Base-by-base conservation (phyloP, 2,329 filamentous ascomycete species). In the Colletotrichum viniferum region DNA sequence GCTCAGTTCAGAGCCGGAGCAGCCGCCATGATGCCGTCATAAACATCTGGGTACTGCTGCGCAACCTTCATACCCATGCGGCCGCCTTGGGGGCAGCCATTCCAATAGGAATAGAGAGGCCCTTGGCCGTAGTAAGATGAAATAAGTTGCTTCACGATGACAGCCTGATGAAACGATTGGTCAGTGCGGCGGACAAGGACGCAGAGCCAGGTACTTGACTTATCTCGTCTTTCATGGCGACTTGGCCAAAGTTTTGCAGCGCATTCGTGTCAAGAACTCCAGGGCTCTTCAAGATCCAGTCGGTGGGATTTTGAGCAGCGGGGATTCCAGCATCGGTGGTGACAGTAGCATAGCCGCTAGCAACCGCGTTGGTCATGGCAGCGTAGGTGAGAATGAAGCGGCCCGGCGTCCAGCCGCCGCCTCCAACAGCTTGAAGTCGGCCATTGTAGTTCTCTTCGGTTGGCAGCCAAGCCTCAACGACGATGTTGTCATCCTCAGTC, bases 41-140 rank as follows among this genome's bases (percentile, higher is more conserved):
- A 89, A 58, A 88, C 87, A 5, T 88, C 83, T 0, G 88, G 88
- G 74, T 85, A 88, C 32, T 83, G 78, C 76, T 89, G 85, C 5
- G 86, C 83, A 28, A 86, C 83, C 69, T 86, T 87, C 10, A 88
- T 79, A 13, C 88, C 88, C 80, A 90, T 87, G 4, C 88, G 81
- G 4, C 88, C 88, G 21, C 88, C 88, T 1, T 87, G 89, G 2
- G 86, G 88, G 77, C 88, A 90, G 30, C 88, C 88, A n/a, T 83
- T 81, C 77, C 86, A 89, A 79, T 89, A 89, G 16, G 83, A 86
- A 77, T 52, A 48, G 12, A 26, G 7, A 7, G 63, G 63, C 9
- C 16, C 36, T 30, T 55, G 36, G 3, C 63, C 38, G 26, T 65
- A 65, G 12, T 52, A 65, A 26, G 12, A 18, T 4, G 16, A 26